Evolutionary conservation across 176 grass and related monocot species (phyloP), one percentile per base, ranked within the genome.

Genomic region (Cymbopogon citratus): DNA sequence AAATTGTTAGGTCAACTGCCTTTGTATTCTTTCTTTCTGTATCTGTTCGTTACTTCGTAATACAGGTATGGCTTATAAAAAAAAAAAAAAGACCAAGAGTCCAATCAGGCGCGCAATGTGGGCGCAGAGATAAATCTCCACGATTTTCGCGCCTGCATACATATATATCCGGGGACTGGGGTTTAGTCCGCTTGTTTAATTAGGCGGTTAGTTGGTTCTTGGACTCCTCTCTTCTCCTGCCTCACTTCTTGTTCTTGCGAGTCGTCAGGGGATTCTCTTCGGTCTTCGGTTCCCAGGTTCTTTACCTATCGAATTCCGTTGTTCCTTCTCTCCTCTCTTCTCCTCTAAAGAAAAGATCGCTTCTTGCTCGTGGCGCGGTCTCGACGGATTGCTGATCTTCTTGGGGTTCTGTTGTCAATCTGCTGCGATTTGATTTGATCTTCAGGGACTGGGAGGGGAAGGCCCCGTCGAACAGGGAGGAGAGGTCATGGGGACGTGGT

Each of bases 401-500:
- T 43, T 39, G 11, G 46, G 59, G 24, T 27, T 60, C 12, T 29
- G 1, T 63, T 63, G 1, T 28, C 6, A 60, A 56, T 60, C 56
- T 60, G 56, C n/a, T 1, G 0, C 1, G 56, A 60, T 60, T 60
- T 12, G 56, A 60, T 60, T 60, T 12, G n/a, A 25, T 11, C 19
- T 79, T 69, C 36, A 48, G 51, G 82, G 79, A 77, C 1, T 48
- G 63, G 21, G 46, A 56, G 61, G 18, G 5, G 14, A 12, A 63
- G 45, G 13, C 12, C 54, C 23, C 23, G 12, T 21, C 29, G 49
- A 51, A 19, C 28, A 60, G 71, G 71, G 48, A 71, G 78, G 63
- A 84, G 35, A 46, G 43, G 19, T 35, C 84, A 91, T 94, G 91
- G 91, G 91, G n/a, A 9, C 35, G 29, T 77, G 70, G 10, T 82